A percentile compares a stretch with the other conserved stretches of the same genome.
These are phyloP conservation scores for Teratosphaeriaceae sp. DNA, from an alignment of 2,329 filamentous ascomycete species.

Conservation along the genomic window DNA sequence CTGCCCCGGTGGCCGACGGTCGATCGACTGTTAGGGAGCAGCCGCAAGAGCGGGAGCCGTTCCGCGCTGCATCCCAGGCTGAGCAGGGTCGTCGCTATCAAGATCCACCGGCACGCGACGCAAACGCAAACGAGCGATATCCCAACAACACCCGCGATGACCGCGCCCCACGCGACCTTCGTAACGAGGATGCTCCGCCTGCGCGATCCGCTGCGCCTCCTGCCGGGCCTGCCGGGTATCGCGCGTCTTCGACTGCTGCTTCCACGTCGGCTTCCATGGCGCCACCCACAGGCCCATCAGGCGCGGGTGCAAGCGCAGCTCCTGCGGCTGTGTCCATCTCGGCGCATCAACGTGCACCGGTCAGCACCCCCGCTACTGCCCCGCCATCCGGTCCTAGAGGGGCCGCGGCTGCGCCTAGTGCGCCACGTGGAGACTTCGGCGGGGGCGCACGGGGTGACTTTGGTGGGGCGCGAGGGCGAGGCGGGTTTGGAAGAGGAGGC, in stretches of 20 bases:
- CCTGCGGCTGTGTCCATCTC: constrained; percentile 15
- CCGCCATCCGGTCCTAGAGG: constrained; percentile 28
- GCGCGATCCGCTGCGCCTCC: constrained; percentile 25
- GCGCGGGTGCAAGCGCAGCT: constrained; percentile 16
- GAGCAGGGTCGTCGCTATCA: constrained; percentile 11
- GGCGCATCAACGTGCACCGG: constrained; percentile 16
- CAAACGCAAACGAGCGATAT: constrained; percentile 23
- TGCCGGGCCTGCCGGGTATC: constrained; percentile 23
- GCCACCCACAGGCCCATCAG: constrained; percentile 29
- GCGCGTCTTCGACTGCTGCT: constrained; percentile 13
- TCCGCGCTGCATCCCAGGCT: constrained; percentile 18
- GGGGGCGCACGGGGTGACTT: constrained; percentile 16
- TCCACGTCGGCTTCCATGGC: constrained; percentile 14
- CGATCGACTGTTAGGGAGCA: constrained; percentile 16
- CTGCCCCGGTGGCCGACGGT: constrained; percentile 25
- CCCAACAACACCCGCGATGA: constrained; percentile 22
- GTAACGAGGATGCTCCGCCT: constrained; percentile 20
- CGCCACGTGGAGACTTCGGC: constrained; percentile 32
- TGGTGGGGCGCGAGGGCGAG: constrained; percentile 35
- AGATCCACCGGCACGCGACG: constrained; percentile 21
- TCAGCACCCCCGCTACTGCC: background rate
- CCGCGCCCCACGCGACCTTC: constrained; percentile 22
- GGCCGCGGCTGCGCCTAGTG: constrained; percentile 18
- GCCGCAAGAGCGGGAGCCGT: constrained; percentile 24
- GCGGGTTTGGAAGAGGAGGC: constrained; percentile 29